Evolutionary conservation across 805 yeast species (phyloP), one percentile per base, ranked within the genome.

Genomic region (Starmerella asiatica): DNA sequence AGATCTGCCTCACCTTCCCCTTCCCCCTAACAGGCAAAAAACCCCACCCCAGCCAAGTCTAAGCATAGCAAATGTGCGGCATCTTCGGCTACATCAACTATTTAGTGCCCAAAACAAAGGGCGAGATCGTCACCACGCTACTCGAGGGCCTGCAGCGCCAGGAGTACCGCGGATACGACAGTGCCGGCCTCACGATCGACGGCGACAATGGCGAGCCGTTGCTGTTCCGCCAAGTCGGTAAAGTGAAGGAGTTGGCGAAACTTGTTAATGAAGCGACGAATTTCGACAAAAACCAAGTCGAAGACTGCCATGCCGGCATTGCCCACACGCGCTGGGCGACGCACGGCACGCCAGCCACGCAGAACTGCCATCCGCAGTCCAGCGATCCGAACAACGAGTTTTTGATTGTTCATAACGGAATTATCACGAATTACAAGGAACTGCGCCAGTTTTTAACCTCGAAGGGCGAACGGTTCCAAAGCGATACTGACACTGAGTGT

Each of bases 281-380:
- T 42, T 42, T 48, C 43, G 69, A 78, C 52, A 61, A 69, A 21
- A 42, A 48, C 34, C 75, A 72, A 45, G 68, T 73, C 17, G 85
- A 83, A 57, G 77, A 73, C 52, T 75, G 79, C 59, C 98, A 91
- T 58, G 85, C 77, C 45, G 98, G 94, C 58, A 91, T 91, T 60
- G 97, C 98, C 19, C 99, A 91, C 64, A 91, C 99, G 12, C 81
- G 99, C 69, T 91, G 99, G 99, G 99, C 99, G 37, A 91, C 99
- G 29, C 99, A 91, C 62, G 99, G 99, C 62, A 82, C 77, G 54
- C 96, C 96, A 42, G 75, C 74, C 50, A 74, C 70, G 46, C 53
- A 61, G 46, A 91, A 91, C 68, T 91, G 97, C 59, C 99, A 91
- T 61, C 99, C 99, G 36, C 97, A 88, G 59, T 69, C 88, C 49